Evolutionary conservation across 257 asterid genomes (phyloP).

Genomic region (Solanum clarkiae): DNA sequence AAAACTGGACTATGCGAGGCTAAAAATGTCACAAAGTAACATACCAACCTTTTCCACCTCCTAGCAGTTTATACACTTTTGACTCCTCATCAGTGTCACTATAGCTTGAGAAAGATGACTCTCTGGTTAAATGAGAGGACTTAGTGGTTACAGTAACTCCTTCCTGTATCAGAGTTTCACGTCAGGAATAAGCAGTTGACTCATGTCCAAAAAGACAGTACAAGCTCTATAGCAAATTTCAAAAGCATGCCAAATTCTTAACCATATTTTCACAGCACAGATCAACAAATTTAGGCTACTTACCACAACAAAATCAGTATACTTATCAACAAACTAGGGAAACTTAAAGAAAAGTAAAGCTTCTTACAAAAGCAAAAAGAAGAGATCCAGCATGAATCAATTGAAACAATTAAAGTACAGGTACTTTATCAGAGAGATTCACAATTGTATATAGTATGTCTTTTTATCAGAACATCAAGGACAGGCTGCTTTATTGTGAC

Average conservation of each 20-base stretch:
- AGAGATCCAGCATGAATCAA: background rate
- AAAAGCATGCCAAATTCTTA: background rate
- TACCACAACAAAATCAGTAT: background rate
- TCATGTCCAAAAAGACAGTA: background rate
- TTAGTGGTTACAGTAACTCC: slow-evolving; percentile 45
- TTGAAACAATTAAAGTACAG: background rate
- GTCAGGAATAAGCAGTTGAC: slow-evolving; percentile 1
- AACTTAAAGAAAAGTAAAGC: background rate
- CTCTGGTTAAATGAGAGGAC: slow-evolving; percentile 41
- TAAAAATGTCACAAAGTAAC: background rate
- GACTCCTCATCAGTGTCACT: slow-evolving; percentile 36
- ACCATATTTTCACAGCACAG: background rate
- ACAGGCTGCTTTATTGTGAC: background rate
- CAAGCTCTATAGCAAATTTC: background rate
- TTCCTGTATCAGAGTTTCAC: slow-evolving; percentile 45
- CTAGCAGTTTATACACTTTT: slow-evolving; percentile 56
- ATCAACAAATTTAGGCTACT: background rate
- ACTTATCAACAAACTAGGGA: background rate
- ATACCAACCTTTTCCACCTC: slow-evolving; percentile 70
- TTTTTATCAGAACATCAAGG: background rate
- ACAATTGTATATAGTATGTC: background rate
- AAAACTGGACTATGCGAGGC: background rate
- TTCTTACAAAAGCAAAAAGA: background rate
- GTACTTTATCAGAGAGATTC: background rate
- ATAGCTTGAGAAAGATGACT: slow-evolving; percentile 28